Percentiles rank a stretch among this genome's conserved stretches.
These are phyloP conservation scores for Rhizophagus clarus DNA, from an alignment of 192 early-diverging fungal genomes.

Conservation along the genomic window DNA sequence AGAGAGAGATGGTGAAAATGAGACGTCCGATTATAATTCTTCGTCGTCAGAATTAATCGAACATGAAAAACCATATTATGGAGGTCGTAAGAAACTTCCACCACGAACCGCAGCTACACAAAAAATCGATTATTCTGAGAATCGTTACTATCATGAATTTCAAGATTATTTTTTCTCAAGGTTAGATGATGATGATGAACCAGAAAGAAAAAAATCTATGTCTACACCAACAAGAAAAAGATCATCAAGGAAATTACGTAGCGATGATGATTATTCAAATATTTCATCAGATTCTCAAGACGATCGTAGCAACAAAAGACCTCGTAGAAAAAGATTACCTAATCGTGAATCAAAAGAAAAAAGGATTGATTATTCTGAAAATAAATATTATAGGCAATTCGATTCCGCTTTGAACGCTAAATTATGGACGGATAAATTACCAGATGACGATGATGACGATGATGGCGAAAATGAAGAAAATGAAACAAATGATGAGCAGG, in stretches of 20 bases:
- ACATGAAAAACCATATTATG: neutral
- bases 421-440: neutral
- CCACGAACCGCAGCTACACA: neutral
- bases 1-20: neutral
- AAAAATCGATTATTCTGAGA: neutral
- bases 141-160: neutral
- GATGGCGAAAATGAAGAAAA: neutral
- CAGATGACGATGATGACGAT: neutral
- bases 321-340: neutral
- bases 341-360: neutral
- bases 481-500: neutral
- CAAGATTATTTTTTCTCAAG: neutral
- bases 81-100: neutral
- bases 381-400: neutral
- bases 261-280: neutral
- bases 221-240: neutral
- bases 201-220: neutral
- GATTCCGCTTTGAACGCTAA: neutral
- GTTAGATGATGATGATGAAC: neutral
- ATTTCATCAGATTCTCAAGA: neutral
- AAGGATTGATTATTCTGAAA: neutral
- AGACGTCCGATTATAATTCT: neutral
- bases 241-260: neutral
- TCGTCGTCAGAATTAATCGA: neutral
- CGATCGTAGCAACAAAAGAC: neutral